Base-by-base conservation (phyloP, 2,329 filamentous ascomycete species). In the Ilyonectria destructans region DNA sequence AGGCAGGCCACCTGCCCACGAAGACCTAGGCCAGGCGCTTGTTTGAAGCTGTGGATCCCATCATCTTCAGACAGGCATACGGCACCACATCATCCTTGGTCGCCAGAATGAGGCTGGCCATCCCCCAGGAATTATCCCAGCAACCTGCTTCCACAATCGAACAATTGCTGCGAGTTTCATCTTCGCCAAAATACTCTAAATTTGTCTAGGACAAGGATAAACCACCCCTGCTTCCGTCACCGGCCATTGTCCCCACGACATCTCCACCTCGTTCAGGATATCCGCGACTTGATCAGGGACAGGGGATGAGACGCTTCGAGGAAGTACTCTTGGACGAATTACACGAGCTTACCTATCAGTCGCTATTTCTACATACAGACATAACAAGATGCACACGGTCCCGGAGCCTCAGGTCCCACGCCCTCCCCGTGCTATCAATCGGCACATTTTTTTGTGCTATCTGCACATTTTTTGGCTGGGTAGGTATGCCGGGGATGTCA, bases 171-270 rank as follows among this genome's bases (percentile, higher is more conserved):
- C 49, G 17, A 35, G 49, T 54, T 54, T 35, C 49, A 54, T 33
- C 49, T 33, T 35, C 29, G 13, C n/a, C 29, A 54, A 54, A 54
- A 54, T 54, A 54, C 51, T 54, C n/a, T 35, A 21, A 33, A 33
- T 3, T 21, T 31, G 35, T 6, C 31, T 10, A 54, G n/a, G 29
- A 35, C 21, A 57, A 26, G 54, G 21, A 15, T 45, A 43, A 19
- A 43, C 26, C 8, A 57, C 54, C 54, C 54, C 35, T 57, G 35
- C 21, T 19, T n/a, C 21, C 35, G 17, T 57, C 35, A 57, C 35
- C 54, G 35, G 35, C 54, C 17, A 29, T 26, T 57, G 21, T 40
- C 54, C 35, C 54, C 54, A 40, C 33, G 54, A 43, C 21, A 43
- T 43, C 33, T 15, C 54, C 33, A 43, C 54, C 54, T 43, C 54